Evolutionary conservation across 306 rosid genomes (phyloP), one percentile per base, ranked within the genome.

Genomic region (Gleditsia sinensis): DNA sequence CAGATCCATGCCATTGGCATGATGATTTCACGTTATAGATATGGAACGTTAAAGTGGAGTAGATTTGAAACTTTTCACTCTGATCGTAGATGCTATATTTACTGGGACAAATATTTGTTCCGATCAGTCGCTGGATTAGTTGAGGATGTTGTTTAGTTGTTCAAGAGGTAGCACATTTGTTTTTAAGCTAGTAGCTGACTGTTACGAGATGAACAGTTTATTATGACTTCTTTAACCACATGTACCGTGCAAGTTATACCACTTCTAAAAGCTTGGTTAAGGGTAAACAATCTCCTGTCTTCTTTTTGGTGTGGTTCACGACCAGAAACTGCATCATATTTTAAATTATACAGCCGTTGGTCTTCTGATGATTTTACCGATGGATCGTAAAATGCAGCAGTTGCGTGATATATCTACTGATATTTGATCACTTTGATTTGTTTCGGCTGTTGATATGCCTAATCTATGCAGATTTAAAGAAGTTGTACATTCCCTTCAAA

Each of bases 121-220:
- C n/a, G n/a, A n/a, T 50, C 6, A 17, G 43, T 61, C 61, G 61
- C 53, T 23, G 17, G 48, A 59, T 74, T 48, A 6, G 25, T 63
- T 58, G 64, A 25, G 27, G 32, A 24, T 68, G 27, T 17, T 48
- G 59, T 67, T 68, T 79, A 53, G 28, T 5, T 25, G 75, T 34
- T 45, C 36, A 34, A 50, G 73, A 67, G 42, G 28, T 62, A 30
- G 39, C 17, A 19, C 40, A 45, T 68, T 69, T 53, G 21, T 7
- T 23, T 20, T 79, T 54, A 62, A 54, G 57, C 45, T 80, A 50
- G 70, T 54, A 56, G 67, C 46, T 49, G 30, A 56, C 36, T 56
- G 23, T 37, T 63, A 20, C 57, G 33, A 28, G 69, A 25, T 48
- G 75, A 71, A 37, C 56, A 55, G 58, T 70, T 69, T 30, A n/a